Evolutionary conservation across 2,329 filamentous ascomycete genomes (phyloP), one percentile per base, ranked within the genome.

Genomic region (Tetracladium maxilliforme): DNA sequence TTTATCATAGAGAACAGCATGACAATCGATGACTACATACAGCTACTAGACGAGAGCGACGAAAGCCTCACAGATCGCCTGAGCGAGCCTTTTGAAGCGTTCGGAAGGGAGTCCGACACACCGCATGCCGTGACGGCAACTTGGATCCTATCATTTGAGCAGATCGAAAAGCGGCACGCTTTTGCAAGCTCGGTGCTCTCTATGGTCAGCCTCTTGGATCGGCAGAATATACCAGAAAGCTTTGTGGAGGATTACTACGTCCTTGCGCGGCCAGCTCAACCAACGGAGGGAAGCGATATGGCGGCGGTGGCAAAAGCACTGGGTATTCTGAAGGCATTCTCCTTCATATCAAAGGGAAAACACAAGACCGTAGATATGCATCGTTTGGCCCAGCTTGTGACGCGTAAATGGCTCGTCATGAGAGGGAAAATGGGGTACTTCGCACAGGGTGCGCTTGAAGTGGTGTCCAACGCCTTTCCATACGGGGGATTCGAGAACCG

Each of bases 101-200:
- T 39, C n/a, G n/a, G n/a, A 3, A 41, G 44, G 14, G 49, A 54
- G 30, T 31, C 24, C 2, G 37, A 47, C 2, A 20, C 26, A 8
- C 43, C 44, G 21, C 45, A 50, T 14, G 40, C 52, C 1, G 37
- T 58, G 3, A 47, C 47, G 5, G 44, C 41, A 0, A 54, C 55
- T 1, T 54, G 45, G 38, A 32, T 52, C 2, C 39, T 59, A 10
- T 56, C 55, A 0, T 54, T 61, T 16, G 35, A 52, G 10, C 41
- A 49, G 16, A 52, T 58, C 14, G 18, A 11, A 9, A 19, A 11
- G 18, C 9, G 18, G 18, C 18, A n/a, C n/a, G n/a, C n/a, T n/a
- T n/a, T n/a, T n/a, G n/a, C n/a, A n/a, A n/a, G n/a, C n/a, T n/a
- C n/a, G n/a, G n/a, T 40, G 8, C 16, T 41, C 6, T 37, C 32